These are phyloP conservation scores for Pichia cactophila DNA, from an alignment of 1,139 yeast genomes.

Conservation along the genomic window DNA sequence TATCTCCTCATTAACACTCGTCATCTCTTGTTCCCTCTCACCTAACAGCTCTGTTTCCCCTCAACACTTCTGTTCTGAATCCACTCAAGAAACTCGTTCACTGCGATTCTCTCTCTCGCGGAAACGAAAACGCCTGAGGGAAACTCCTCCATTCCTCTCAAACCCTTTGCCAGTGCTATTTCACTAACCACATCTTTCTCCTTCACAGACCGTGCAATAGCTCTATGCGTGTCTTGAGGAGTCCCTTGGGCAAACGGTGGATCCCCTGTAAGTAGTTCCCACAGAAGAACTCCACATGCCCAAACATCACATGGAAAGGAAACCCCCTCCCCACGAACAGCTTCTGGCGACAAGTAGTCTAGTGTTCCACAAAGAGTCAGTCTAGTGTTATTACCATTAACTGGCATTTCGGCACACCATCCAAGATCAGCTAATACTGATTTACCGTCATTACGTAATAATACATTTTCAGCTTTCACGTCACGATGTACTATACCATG, in stretches of 20 bases:
- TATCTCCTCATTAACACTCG: neutral
- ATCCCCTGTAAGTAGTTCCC: conserved; percentile 78
- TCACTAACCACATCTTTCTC: neutral
- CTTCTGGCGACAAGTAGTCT: conserved; percentile 92
- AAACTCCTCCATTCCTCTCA: neutral
- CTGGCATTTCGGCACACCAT: conserved; percentile 64
- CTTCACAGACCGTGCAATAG: conserved; percentile 36
- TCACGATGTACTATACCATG: conserved; percentile 83
- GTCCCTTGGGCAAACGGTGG: conserved; percentile 84
- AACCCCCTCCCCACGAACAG: conserved; percentile 54
- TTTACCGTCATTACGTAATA: conserved; percentile 56
- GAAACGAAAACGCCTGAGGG: neutral
- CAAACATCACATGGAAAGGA: conserved; percentile 65
- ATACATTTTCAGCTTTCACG: conserved; percentile 84
- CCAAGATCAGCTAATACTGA: conserved; percentile 91
- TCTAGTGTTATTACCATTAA: neutral
- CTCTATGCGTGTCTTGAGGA: conserved; percentile 64
- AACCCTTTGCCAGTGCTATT: neutral
- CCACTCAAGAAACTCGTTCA: neutral
- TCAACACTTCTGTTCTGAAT: neutral
- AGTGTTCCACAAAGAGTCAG: conserved; percentile 87
- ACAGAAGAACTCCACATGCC: conserved; percentile 85
- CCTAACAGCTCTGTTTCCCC: neutral
- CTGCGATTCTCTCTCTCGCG: neutral
- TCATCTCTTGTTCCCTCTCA: neutral